Base-by-base conservation (phyloP, 2,329 filamentous ascomycete species). In the Nigrospora oryzae region DNA sequence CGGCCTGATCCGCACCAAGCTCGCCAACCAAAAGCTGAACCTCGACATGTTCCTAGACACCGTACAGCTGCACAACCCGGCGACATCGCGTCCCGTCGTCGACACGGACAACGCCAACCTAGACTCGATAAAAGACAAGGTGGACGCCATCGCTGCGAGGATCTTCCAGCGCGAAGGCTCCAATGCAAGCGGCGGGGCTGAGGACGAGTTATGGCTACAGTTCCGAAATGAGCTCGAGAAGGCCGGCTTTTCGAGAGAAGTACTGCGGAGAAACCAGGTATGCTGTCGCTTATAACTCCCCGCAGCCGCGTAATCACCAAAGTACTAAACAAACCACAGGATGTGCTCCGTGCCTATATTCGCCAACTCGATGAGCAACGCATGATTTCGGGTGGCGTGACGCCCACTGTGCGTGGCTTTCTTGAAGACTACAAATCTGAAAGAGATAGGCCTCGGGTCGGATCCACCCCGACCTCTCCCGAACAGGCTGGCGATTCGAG, bases 281-380 rank as follows among this genome's bases (percentile, higher is more conserved):
- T 40, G 67, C 55, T 40, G 41, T 34, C n/a, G 39, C 17, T 19
- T 34, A 39, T 49, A 14, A 31, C 23, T 23, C 15, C 37, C n/a
- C 43, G 15, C 44, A 39, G 42, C 16, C 42, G 45, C 28, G 39
- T 33, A 17, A 33, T 19, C 30, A 5, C 19, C 19, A 28, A 32
- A 17, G 45, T 19, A 45, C 53, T 59, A 46, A 57, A 46, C 32
- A 38, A 42, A 36, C 28, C 43, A 46, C 46, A 82, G 79, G 75
- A 80, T 51, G 67, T 80, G 11, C 61, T 81, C 19, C 69, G 76
- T 49, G 76, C 78, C 16, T 81, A 83, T 53, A 79, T 83, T 36
- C 74, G 75, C 33, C 73, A 79, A 53, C 69, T 82, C 49, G 74
- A 79, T 49, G 69, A 75, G 36, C 65, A 71, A 44, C 64, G 66